Base-by-base conservation (phyloP, 352 stramenopile genomes). In the Globisporangium emineosum region DNA sequence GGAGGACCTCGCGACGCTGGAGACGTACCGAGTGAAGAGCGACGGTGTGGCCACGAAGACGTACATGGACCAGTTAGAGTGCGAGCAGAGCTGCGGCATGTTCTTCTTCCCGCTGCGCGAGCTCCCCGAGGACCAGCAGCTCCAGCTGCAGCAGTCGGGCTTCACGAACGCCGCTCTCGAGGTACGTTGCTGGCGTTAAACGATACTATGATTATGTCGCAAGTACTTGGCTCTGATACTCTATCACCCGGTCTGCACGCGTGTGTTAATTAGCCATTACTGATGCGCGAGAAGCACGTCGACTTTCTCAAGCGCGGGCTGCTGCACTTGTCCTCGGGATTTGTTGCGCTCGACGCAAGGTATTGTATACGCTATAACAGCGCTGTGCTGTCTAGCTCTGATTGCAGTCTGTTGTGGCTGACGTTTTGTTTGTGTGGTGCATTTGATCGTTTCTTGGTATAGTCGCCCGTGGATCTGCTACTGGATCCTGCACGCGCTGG, bases 401-500 rank as follows among this genome's bases (percentile, higher is more conserved):
- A 3, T 15, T 40, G 10, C 6, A 12, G 17, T n/a, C n/a, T n/a
- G n/a, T n/a, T n/a, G n/a, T n/a, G n/a, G n/a, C n/a, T n/a, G n/a
- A n/a, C n/a, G n/a, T n/a, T n/a, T n/a, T n/a, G n/a, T 62, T 7
- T 40, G 19, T 27, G 19, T 37, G 4, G 17, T 55, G n/a, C 6
- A 13, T n/a, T n/a, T n/a, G n/a, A n/a, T n/a, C n/a, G n/a, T n/a
- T n/a, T 56, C 10, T 5, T 15, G 12, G 12, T 62, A 12, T 40
- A 98, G 91, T 77, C 92, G 95, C 19, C 94, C 97, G 10, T 99
- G 97, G 97, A 98, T 99, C 60, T 73, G 96, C 21, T 99, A 99
- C 75, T 99, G 97, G 97, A 98, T 98, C 65, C 72, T 99, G 21
- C 96, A 99, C 63, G 82, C 80, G 12, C 79, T 98, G 40, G 95